Evolutionary conservation across 805 yeast genomes (phyloP).

Genomic region (Candida pini): DNA sequence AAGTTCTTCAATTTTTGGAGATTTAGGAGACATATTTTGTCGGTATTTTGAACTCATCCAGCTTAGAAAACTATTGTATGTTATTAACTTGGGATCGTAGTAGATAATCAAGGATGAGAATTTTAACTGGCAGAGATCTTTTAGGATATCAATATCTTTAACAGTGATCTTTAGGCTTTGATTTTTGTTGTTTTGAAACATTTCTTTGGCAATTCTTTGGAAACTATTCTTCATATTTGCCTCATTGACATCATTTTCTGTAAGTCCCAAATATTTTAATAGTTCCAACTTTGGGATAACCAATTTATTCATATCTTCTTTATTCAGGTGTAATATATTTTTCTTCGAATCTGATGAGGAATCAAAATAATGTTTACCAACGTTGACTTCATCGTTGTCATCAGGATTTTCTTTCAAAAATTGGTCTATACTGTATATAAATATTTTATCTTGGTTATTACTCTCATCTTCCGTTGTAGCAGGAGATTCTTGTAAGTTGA

Average conservation of each 20-base stretch:
- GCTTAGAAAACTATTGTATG: constrained; percentile 10
- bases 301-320: constrained; percentile 10
- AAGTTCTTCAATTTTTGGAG: constrained; percentile 15
- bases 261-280: constrained; percentile 3
- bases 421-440: constrained; percentile 21
- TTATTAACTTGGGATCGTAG: constrained; percentile 19
- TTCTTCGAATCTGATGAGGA: constrained; percentile 1
- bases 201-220: constrained; percentile 1
- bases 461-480: background rate
- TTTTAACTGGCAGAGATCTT: constrained; percentile 14
- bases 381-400: background rate
- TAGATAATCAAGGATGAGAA: constrained; percentile 20
- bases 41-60: constrained; percentile 9
- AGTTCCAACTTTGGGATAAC: constrained; percentile 9
- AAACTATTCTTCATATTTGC: constrained; percentile 7
- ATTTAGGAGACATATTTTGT: background rate
- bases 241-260: constrained; percentile 2
- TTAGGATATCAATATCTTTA: constrained; percentile 17
- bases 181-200: too few species aligned
- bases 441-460: constrained; percentile 7
- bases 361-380: background rate
- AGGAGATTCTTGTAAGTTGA: constrained; percentile 1
- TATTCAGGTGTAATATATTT: constrained; percentile 6
- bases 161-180: too few species aligned
- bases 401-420: constrained; percentile 5